phyloP scores from a whole-genome alignment of 2,329 filamentous ascomycete species.

The Helotiales sp. region DNA sequence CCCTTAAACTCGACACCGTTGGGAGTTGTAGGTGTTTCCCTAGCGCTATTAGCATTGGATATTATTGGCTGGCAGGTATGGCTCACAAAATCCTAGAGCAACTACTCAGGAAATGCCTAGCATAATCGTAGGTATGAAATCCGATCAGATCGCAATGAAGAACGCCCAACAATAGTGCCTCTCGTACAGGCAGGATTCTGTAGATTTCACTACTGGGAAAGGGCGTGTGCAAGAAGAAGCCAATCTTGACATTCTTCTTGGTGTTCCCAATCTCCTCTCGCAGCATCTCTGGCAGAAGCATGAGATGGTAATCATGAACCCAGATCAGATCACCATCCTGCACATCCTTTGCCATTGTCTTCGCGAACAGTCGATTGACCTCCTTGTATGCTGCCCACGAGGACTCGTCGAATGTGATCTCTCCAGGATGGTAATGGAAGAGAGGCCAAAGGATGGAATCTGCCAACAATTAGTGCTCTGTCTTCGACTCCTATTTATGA shows the following conservation, averaged over 20 bases:
- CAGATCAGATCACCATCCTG: slow-evolving; percentile 93
- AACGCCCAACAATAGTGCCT: slow-evolving; percentile 82
- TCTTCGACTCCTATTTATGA: neutral
- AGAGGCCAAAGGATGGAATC: slow-evolving; percentile 98
- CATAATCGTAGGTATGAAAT: slow-evolving; percentile 99
- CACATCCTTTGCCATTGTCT: slow-evolving; percentile 82
- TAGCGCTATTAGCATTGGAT: slow-evolving; percentile 26
- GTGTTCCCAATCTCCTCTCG: slow-evolving; percentile 80
- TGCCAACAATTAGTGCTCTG: slow-evolving; percentile 37
- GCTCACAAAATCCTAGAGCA: slow-evolving; percentile 87
- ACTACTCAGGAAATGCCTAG: slow-evolving; percentile 94
- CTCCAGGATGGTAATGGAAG: slow-evolving; percentile 97
- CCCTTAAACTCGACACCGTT: slow-evolving; percentile 91
- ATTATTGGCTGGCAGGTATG: neutral
- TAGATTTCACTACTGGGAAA: slow-evolving; percentile 98
- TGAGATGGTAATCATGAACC: slow-evolving; percentile 98
- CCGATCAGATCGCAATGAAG: slow-evolving; percentile 94
- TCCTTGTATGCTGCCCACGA: slow-evolving; percentile 92
- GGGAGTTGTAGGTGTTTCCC: slow-evolving; percentile 75
- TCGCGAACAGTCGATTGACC: slow-evolving; percentile 89
- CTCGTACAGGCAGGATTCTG: slow-evolving; percentile 88
- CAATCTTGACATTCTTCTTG: slow-evolving; percentile 93
- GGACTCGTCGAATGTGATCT: slow-evolving; percentile 96
- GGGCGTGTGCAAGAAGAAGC: slow-evolving; percentile 96
- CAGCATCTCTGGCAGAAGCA: slow-evolving; percentile 94